These are phyloP conservation scores for Candida insectalens DNA, from an alignment of 805 yeast genomes.

Conservation along the genomic window DNA sequence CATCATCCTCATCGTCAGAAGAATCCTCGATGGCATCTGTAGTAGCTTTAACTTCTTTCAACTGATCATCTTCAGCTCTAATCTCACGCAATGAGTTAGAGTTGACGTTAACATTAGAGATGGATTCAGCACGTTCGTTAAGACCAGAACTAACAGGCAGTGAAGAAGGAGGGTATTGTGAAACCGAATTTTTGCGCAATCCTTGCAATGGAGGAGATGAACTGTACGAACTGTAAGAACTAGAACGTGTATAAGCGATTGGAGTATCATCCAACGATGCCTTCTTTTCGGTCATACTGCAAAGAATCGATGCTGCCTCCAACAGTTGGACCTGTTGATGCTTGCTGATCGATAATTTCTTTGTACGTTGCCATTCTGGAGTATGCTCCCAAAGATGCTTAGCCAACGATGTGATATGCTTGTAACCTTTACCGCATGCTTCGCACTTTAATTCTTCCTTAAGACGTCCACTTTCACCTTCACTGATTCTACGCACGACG, in stretches of 20 bases:
- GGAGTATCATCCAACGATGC: background rate
- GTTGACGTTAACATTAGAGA: too few species aligned
- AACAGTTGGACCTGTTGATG: slow-evolving; percentile 81
- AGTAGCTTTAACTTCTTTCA: slow-evolving; percentile 2
- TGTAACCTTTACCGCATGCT: slow-evolving; percentile 87
- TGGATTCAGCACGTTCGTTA: too few species aligned
- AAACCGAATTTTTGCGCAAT: slow-evolving; percentile 33
- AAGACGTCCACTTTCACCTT: slow-evolving; percentile 77
- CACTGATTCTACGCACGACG: slow-evolving; percentile 75
- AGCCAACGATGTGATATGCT: slow-evolving; percentile 79
- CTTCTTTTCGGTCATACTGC: slow-evolving; percentile 52
- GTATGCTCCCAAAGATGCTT: slow-evolving; percentile 92
- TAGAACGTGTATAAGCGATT: background rate
- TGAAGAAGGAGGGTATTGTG: slow-evolving; percentile 35
- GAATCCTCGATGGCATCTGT: slow-evolving; percentile 9
- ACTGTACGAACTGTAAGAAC: too few species aligned
- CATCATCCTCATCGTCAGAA: slow-evolving; percentile 14
- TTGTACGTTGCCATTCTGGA: slow-evolving; percentile 87
- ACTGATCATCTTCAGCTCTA: background rate
- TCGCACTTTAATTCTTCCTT: slow-evolving; percentile 83
- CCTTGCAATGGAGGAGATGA: too few species aligned
- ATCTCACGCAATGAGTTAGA: background rate
- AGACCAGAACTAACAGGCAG: too few species aligned
- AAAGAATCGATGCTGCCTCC: slow-evolving; percentile 70
- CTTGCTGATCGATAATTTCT: slow-evolving; percentile 69